Percentiles rank a stretch among this genome's conserved stretches.
Evolutionary conservation across 2,329 filamentous ascomycete species (phyloP).

Genomic region (Pseudogymnoascus sp.): DNA sequence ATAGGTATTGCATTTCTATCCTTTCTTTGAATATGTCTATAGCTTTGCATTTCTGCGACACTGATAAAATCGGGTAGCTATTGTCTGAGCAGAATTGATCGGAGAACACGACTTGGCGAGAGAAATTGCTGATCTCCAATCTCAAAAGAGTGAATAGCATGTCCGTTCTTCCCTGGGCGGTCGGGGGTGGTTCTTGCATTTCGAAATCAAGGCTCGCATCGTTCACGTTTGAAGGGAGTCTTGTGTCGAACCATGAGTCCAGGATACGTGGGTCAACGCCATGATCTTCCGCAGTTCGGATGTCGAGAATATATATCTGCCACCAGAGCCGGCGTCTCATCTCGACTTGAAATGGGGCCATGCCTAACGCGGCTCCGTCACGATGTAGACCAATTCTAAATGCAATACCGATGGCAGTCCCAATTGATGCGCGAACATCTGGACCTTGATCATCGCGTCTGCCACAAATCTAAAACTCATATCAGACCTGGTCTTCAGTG

Average conservation of each 20-base stretch:
- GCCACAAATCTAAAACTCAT: conserved; percentile 8
- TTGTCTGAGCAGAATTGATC: no score
- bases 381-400: conserved; percentile 41
- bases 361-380: conserved; percentile 40
- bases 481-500: background rate
- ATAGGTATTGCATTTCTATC: background rate
- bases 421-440: conserved; percentile 35
- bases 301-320: conserved; percentile 41
- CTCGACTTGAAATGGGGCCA: conserved; percentile 43
- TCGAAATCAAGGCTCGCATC: conserved; percentile 38
- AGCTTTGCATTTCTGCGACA: no score
- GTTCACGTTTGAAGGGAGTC: conserved; percentile 43
- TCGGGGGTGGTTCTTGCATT: conserved; percentile 9
- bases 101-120: no score
- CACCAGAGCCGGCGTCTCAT: conserved; percentile 46
- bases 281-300: conserved; percentile 42
- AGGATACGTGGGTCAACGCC: conserved; percentile 38
- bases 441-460: conserved; percentile 27
- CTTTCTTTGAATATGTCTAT: background rate
- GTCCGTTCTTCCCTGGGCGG: conserved; percentile 13
- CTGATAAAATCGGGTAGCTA: no score
- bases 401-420: conserved; percentile 30
- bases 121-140: background rate
- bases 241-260: conserved; percentile 38
- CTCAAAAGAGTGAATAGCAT: conserved; percentile 16